Percentiles rank a stretch among this genome's conserved stretches.
phyloP scores from a whole-genome alignment of 2,329 filamentous ascomycete species.

The Diaporthe amygdali region DNA sequence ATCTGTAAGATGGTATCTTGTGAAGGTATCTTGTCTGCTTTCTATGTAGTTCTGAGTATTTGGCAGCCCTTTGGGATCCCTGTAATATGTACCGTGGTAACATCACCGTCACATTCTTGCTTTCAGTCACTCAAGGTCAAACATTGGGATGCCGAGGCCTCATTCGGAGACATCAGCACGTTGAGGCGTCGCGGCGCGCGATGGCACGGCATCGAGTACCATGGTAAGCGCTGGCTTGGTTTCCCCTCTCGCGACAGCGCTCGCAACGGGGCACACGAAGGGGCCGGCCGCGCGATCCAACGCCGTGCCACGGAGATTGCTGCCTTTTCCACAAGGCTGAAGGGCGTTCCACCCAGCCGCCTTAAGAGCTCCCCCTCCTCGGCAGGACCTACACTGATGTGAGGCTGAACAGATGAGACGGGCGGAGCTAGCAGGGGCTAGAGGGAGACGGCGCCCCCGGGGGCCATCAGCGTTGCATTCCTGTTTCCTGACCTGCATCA shows the following conservation, averaged over 20 bases:
- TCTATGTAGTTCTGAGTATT: too few species aligned
- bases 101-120: background rate
- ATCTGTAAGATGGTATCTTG: too few species aligned
- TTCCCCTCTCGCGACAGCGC: too few species aligned
- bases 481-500: background rate
- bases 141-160: background rate
- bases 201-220: background rate
- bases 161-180: background rate
- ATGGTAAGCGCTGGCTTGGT: background rate
- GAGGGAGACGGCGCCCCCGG: background rate
- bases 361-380: background rate
- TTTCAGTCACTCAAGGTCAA: background rate
- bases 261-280: background rate
- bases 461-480: slow-evolving; percentile 7
- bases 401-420: background rate
- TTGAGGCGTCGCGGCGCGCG: background rate
- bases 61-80: too few species aligned
- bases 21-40: too few species aligned
- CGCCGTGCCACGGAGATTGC: background rate
- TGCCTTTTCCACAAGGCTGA: slow-evolving; percentile 12
- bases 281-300: background rate
- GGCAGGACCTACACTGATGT: background rate
- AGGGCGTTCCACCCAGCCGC: background rate
- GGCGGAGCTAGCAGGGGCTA: background rate
- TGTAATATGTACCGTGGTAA: too few species aligned